Percentiles rank a stretch among this genome's conserved stretches.
Evolutionary conservation across 1,139 yeast species (phyloP).

Genomic region (Sugiyamaella xylanicola): DNA sequence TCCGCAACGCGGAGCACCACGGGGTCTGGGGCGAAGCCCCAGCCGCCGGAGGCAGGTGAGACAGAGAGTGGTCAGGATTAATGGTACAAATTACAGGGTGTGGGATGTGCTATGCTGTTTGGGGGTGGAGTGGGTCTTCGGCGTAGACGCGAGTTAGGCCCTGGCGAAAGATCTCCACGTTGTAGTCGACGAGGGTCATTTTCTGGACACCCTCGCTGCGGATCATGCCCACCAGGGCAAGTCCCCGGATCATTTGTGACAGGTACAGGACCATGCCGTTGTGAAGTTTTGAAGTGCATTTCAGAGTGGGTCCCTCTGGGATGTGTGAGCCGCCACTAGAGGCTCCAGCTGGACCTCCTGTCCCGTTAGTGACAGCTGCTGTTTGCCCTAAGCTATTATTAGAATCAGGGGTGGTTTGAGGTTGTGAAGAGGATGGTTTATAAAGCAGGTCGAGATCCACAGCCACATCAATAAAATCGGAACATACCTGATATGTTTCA

Average conservation of each 20-base stretch:
- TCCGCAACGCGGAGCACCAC: background rate
- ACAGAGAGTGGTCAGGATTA: too few relatives aligned
- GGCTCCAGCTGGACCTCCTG: conserved; percentile 13
- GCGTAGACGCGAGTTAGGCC: conserved; percentile 75
- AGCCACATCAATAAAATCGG: conserved; percentile 93
- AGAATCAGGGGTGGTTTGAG: conserved; percentile 10
- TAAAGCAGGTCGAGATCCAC: conserved; percentile 68
- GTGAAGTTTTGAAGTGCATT: conserved; percentile 72
- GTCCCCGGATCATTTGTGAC: conserved; percentile 89
- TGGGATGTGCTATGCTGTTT: background rate
- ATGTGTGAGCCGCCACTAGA: background rate
- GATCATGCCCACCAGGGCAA: conserved; percentile 86
- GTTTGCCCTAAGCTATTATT: conserved; percentile 1
- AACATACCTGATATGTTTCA: conserved; percentile 94
- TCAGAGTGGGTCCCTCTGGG: conserved; percentile 46
- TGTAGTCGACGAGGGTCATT: conserved; percentile 82
- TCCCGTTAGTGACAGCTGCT: background rate
- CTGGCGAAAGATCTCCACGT: conserved; percentile 76
- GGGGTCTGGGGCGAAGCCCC: background rate
- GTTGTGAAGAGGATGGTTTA: conserved; percentile 27
- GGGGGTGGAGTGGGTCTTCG: conserved; percentile 11
- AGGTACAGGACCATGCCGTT: conserved; percentile 82
- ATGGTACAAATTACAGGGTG: background rate
- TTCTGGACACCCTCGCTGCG: conserved; percentile 54
- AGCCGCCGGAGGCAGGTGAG: background rate